Evolutionary conservation across 176 grass and related monocot genomes (phyloP).

Genomic region (Oryza punctata): DNA sequence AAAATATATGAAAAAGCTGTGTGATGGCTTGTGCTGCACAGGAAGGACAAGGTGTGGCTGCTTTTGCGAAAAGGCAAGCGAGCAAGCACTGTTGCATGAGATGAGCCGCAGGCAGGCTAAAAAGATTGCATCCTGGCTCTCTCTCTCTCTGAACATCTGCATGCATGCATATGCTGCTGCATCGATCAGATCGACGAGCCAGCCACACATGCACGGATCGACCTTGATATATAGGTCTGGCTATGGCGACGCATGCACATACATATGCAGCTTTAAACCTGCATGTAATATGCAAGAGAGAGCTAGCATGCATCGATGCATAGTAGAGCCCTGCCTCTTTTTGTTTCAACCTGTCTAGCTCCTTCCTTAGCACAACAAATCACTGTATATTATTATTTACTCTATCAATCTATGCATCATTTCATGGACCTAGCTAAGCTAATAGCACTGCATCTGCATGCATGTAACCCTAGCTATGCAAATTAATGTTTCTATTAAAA

Average conservation of each 20-base stretch:
- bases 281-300: slow-evolving; percentile 2
- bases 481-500: neutral
- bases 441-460: neutral
- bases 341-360: slow-evolving; percentile 55
- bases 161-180: slow-evolving; percentile 31
- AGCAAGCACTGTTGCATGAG: slow-evolving; percentile 34
- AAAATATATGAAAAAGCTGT: neutral
- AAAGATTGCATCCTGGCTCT: slow-evolving; percentile 32
- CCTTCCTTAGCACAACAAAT: neutral
- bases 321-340: slow-evolving; percentile 35
- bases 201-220: neutral
- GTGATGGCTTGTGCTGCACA: neutral
- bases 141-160: neutral
- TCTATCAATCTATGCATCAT: neutral
- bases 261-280: slow-evolving; percentile 51
- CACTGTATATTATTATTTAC: neutral
- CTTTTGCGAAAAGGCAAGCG: slow-evolving; percentile 18
- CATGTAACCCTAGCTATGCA: neutral
- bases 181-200: slow-evolving; percentile 25
- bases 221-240: neutral
- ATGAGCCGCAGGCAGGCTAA: slow-evolving; percentile 3
- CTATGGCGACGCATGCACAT: slow-evolving; percentile 1
- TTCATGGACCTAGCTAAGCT: neutral
- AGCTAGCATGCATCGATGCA: neutral
- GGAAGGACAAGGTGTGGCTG: neutral